phyloP scores from a whole-genome alignment of 2,329 filamentous ascomycete species.

The Xylariaceae sp. region DNA sequence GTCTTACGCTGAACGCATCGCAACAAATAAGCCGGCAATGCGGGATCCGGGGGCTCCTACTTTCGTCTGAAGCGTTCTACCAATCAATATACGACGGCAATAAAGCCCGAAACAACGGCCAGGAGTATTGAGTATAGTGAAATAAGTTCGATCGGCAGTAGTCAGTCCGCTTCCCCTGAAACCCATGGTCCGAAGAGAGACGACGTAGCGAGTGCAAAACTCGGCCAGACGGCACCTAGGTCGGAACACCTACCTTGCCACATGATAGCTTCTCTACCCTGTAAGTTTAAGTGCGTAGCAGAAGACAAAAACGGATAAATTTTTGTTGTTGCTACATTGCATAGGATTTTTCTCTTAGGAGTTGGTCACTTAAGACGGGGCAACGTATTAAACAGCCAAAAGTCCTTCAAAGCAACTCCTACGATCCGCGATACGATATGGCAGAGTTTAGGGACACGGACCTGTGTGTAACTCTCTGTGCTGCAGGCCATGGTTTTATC shows the following conservation, averaged over 20 bases:
- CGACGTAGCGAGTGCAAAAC: too few species aligned
- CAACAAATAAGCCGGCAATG: too few species aligned
- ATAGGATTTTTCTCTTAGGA: slow-evolving; percentile 1
- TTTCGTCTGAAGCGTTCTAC: too few species aligned
- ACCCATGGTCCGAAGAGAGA: neutral
- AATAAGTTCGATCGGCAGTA: too few species aligned
- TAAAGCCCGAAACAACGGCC: too few species aligned
- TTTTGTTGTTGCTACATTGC: neutral
- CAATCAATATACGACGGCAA: too few species aligned
- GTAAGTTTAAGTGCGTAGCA: neutral
- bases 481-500: neutral
- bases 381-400: neutral
- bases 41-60: too few species aligned
- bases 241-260: neutral
- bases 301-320: neutral
- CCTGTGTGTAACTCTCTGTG: neutral
- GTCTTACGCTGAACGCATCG: slow-evolving; percentile 3
- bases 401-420: neutral
- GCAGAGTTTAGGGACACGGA: too few species aligned
- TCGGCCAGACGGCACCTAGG: neutral
- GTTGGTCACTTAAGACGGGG: neutral
- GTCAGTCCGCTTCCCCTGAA: neutral
- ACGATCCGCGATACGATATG: neutral
- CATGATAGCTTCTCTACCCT: neutral
- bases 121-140: too few species aligned